Evolutionary conservation across 768 basidiomycete genomes (phyloP).

Genomic region (Gloeostereum incarnatum): DNA sequence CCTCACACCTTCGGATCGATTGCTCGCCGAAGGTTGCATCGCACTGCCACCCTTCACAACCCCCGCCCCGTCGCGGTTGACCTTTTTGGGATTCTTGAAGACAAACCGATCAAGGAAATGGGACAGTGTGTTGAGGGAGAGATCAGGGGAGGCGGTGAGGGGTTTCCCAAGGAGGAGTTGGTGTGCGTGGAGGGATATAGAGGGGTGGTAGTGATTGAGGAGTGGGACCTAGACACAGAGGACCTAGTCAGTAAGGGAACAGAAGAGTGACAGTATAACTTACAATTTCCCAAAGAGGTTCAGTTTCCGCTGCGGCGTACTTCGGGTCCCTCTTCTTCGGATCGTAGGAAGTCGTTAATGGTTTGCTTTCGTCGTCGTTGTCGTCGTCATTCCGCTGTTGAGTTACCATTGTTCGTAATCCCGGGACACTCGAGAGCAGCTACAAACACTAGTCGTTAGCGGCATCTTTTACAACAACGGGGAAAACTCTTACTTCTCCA

Average conservation of each 20-base stretch:
- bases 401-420: constrained; percentile 30
- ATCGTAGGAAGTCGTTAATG: constrained; percentile 77
- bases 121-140: constrained; percentile 86
- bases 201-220: constrained; percentile 82
- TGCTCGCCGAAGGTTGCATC: constrained; percentile 88
- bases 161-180: constrained; percentile 70
- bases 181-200: constrained; percentile 76
- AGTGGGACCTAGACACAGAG: constrained; percentile 78
- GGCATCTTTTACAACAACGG: neutral
- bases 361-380: too few species aligned
- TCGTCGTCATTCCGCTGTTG: constrained; percentile 13
- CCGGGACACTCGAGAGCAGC: constrained; percentile 34
- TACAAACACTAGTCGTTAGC: constrained; percentile 8
- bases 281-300: constrained; percentile 88
- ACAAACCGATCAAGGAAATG: constrained; percentile 97
- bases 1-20: constrained; percentile 60
- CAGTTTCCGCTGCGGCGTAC: constrained; percentile 70
- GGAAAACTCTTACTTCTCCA: constrained; percentile 56
- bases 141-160: constrained; percentile 77
- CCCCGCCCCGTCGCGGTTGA: constrained; percentile 19
- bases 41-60: constrained; percentile 72
- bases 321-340: constrained; percentile 85
- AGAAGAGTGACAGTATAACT: constrained; percentile 15
- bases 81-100: constrained; percentile 90
- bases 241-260: neutral